Evolutionary conservation across 78 protist species (phyloP).

Genomic region (Salpingoeca rosetta): DNA sequence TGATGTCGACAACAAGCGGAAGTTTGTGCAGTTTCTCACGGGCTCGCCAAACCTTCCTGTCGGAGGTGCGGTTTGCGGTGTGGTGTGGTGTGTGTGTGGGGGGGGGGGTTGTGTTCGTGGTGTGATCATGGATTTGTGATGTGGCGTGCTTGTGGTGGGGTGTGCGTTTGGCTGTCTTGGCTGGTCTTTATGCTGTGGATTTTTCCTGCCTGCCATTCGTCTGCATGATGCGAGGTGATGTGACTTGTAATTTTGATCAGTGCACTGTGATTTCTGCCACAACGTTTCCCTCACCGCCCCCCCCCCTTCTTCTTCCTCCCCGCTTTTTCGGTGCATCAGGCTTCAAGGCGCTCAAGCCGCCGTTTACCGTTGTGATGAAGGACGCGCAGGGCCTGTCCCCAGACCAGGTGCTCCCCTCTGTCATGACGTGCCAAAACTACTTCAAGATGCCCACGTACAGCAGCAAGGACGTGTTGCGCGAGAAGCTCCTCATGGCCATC

Average conservation of each 20-base stretch:
- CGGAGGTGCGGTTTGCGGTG: conserved; percentile 67
- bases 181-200: no score
- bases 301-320: no score
- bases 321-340: neutral
- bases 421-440: conserved; percentile 72
- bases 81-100: neutral
- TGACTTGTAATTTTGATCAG: no score
- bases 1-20: neutral
- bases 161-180: no score
- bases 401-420: conserved; percentile 54
- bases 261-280: no score
- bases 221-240: no score
- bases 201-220: no score
- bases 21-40: conserved; percentile 55
- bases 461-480: conserved; percentile 20
- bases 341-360: conserved; percentile 31
- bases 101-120: neutral
- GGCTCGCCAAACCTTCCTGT: conserved; percentile 64
- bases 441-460: conserved; percentile 68
- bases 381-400: neutral
- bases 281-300: no score
- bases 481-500: conserved; percentile 32
- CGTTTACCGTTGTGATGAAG: conserved; percentile 62
- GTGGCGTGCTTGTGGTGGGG: no score
- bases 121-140: neutral